Evolutionary conservation across 2,329 filamentous ascomycete genomes (phyloP).

Genomic region (Phialophora chinensis): DNA sequence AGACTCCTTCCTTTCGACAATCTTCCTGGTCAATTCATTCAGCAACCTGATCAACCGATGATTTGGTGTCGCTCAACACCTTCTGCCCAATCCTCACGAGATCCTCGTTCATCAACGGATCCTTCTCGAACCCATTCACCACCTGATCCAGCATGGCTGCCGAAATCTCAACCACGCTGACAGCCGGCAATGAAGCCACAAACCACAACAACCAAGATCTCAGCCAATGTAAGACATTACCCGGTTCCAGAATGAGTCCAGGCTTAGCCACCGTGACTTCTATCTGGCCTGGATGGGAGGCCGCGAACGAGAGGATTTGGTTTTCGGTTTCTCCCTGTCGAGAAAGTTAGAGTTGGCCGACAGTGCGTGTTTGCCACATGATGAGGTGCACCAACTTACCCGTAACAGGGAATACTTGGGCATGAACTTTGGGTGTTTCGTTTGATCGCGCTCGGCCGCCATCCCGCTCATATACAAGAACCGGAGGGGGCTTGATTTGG

Average conservation of each 20-base stretch:
- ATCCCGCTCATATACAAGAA: constrained; percentile 60
- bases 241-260: constrained; percentile 50
- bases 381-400: constrained; percentile 45
- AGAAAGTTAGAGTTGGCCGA: not conserved
- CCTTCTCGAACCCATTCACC: constrained; percentile 55
- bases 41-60: not conserved
- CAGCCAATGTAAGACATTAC: constrained; percentile 26
- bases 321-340: constrained; percentile 57
- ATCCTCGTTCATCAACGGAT: constrained; percentile 54
- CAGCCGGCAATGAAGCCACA: constrained; percentile 34
- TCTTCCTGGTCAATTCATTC: too few species aligned
- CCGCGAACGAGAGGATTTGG: constrained; percentile 51
- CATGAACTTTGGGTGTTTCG: constrained; percentile 39
- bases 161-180: constrained; percentile 45
- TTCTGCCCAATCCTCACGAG: constrained; percentile 48
- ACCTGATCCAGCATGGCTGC: constrained; percentile 55
- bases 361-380: not conserved
- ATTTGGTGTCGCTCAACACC: constrained; percentile 21
- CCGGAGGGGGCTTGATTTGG: constrained; percentile 47
- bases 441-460: constrained; percentile 53
- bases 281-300: constrained; percentile 47
- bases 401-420: constrained; percentile 55
- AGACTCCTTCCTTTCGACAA: not conserved
- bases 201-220: constrained; percentile 41
- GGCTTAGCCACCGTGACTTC: constrained; percentile 52